Conservation (phyloP, 2,329 filamentous ascomycete genomes). For the Phyllachora maydis region DNA sequence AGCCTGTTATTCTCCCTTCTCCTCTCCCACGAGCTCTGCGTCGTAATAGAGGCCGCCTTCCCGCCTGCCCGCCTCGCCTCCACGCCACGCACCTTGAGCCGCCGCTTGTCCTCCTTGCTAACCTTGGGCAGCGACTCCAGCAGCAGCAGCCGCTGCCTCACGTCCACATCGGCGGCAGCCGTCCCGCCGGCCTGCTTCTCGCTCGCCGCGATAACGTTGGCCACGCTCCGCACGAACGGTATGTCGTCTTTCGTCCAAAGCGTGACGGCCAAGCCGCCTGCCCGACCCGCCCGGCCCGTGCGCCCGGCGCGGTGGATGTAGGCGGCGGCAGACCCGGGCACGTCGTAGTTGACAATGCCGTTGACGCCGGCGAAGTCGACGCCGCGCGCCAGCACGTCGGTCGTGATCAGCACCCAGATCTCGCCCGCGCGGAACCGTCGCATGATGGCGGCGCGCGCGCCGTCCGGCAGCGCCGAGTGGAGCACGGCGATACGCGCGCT, state of each 20-base stretch:
- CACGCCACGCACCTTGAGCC: conserved; percentile 63
- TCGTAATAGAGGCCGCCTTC: conserved; percentile 57
- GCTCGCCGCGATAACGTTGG: conserved; percentile 73
- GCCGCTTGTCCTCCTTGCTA: conserved; percentile 65
- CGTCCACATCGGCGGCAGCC: conserved; percentile 33
- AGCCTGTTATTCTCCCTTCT: conserved; percentile 44
- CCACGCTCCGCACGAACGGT: conserved; percentile 70
- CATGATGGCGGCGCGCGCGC: conserved; percentile 62
- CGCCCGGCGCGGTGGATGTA: conserved; percentile 88
- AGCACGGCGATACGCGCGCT: conserved; percentile 71
- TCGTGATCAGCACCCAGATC: conserved; percentile 85
- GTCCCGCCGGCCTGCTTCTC: conserved; percentile 45
- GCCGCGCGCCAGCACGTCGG: conserved; percentile 81
- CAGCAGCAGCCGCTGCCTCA: conserved; percentile 80
- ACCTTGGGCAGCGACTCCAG: conserved; percentile 71
- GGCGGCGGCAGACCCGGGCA: conserved; percentile 58
- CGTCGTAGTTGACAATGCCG: conserved; percentile 86
- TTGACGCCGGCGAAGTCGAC: conserved; percentile 64
- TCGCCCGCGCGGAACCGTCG: conserved; percentile 76
- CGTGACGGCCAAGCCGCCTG: conserved; percentile 71
- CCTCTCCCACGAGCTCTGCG: conserved; percentile 58
- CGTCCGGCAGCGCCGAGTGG: conserved; percentile 67
- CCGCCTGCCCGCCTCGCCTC: conserved; percentile 36
- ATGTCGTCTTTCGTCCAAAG: conserved; percentile 94
- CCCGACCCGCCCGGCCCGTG: conserved; percentile 62